A percentile compares a stretch with the other conserved stretches of the same genome.
Conservation (phyloP, 2,329 filamentous ascomycete genomes). For the Bipolaris oryzae region DNA sequence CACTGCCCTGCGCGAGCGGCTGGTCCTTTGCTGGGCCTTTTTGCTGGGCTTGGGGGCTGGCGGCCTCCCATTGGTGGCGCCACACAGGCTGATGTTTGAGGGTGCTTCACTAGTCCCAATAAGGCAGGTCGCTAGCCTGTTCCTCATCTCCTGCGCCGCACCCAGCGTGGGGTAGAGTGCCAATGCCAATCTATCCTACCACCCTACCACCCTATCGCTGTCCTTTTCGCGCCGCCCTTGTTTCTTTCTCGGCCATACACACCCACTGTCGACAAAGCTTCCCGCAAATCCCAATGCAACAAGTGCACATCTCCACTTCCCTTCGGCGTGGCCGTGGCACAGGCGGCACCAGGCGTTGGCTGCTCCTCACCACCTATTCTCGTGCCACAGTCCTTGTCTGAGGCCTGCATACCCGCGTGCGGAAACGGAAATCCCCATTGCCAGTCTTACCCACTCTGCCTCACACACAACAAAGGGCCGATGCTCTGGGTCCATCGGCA, state of each 20-base stretch:
- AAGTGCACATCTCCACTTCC: not conserved
- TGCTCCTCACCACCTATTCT: constrained; percentile 10
- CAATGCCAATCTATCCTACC: constrained; percentile 12
- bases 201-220: constrained; percentile 13
- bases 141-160: constrained; percentile 19
- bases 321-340: constrained; percentile 17
- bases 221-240: not conserved
- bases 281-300: not conserved
- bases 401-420: constrained; percentile 24
- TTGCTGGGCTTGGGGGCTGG: too few relatives aligned
- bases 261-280: not conserved
- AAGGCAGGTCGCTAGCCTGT: constrained; percentile 34
- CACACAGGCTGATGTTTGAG: constrained; percentile 20
- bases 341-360: constrained; percentile 23
- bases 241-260: not conserved
- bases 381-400: constrained; percentile 38
- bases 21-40: constrained; percentile 11
- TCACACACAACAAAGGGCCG: constrained; percentile 10
- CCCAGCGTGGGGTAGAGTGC: constrained; percentile 30
- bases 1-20: constrained; percentile 18
- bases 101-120: constrained; percentile 28
- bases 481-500: constrained; percentile 7
- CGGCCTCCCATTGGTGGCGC: constrained; percentile 16
- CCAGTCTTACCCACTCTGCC: constrained; percentile 7
- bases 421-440: not conserved